Base-by-base conservation (phyloP, 306 rosid genomes). In the Vachellia collinsii region DNA sequence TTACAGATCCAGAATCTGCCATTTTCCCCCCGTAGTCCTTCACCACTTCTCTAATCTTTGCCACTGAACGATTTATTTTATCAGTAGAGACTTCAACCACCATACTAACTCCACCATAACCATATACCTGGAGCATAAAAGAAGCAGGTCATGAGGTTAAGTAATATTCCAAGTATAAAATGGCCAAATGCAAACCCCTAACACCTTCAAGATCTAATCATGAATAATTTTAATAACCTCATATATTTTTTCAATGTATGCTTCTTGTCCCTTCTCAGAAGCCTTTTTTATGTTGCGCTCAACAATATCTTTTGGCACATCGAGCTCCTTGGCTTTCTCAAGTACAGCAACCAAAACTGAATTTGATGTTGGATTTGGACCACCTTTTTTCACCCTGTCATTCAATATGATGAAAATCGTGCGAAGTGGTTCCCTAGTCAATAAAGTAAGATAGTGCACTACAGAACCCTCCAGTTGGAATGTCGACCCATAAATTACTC, bases 31-130 rank as follows among this genome's bases (percentile, higher is more conserved):
- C 99, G 72, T 76, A 90, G 81, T 95, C 92, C 87, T 74, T 91
- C 86, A 93, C 78, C 75, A 95, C 95, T 76, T 95, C 98, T 80
- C 98, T 91, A 50, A 93, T 86, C 42, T 86, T 84, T 66, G 97
- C 93, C 86, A 95, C 92, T 19, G 98, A 93, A 48, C 98, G 93
- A 70, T 88, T 85, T 83, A 91, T 80, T 81, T 93, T 90, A 84
- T 95, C 99, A 23, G 99, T 93, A 76, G 91, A 88, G 77, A 91
- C 99, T 88, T 95, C 97, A 75, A 94, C 91, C 29, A 93, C 97
- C 73, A 94, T 91, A 89, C 97, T 93, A 81, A 87, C 97, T 85
- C 98, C 99, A 59, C 95, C 98, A 84, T 84, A 91, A 70, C 97
- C 99, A 82, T 93, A 94, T 47, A 90, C 97, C 99, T 94, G 83